Evolutionary conservation across 78 protist genomes (phyloP).

Genomic region (Protostelium mycophagum): DNA sequence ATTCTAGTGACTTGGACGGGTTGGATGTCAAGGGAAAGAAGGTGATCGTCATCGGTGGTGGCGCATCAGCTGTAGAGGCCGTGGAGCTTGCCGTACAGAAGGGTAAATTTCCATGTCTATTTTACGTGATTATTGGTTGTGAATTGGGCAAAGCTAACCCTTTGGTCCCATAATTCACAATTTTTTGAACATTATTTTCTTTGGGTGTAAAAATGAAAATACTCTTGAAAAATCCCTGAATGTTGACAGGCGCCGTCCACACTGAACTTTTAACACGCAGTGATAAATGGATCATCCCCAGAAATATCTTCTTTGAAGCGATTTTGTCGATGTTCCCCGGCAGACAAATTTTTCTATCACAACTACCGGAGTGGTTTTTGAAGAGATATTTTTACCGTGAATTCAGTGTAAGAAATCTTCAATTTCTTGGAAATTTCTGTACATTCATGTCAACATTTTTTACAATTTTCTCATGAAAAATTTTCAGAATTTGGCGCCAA

Average conservation of each 20-base stretch:
- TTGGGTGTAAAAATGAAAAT: too few relatives aligned
- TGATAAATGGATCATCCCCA: not conserved
- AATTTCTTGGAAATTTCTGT: not conserved
- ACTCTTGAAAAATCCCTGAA: too few relatives aligned
- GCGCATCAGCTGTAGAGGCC: not conserved
- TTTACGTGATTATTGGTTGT: too few relatives aligned
- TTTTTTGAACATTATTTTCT: too few relatives aligned
- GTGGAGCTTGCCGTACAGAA: not conserved
- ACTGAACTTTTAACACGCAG: not conserved
- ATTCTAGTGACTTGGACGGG: not conserved
- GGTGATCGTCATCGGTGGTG: not conserved
- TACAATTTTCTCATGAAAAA: too few relatives aligned
- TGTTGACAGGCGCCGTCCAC: not conserved
- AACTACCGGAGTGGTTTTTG: not conserved
- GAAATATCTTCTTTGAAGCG: not conserved
- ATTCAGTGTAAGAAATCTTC: not conserved
- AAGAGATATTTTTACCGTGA: not conserved
- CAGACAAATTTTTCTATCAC: not conserved
- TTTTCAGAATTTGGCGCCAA: not conserved
- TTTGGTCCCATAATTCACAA: too few relatives aligned
- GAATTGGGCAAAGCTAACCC: too few relatives aligned
- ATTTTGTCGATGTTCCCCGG: not conserved
- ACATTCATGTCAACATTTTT: not conserved
- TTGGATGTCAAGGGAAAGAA: not conserved
- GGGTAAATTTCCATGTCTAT: too few relatives aligned